Evolutionary conservation across 768 basidiomycete species (phyloP), one percentile per base, ranked within the genome.

Genomic region (Boletus vinaceobasis): DNA sequence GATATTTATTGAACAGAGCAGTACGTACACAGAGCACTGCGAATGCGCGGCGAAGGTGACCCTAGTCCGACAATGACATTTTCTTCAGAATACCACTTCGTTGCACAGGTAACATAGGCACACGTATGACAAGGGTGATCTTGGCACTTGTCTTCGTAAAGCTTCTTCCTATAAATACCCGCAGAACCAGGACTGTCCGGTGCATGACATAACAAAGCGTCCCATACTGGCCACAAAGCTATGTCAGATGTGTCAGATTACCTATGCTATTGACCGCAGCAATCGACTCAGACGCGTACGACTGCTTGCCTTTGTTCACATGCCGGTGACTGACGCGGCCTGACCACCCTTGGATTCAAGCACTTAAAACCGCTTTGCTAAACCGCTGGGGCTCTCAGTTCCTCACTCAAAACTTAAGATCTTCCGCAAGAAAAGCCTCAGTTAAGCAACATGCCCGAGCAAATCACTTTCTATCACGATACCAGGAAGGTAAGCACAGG

Each of bases 381-480:
- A 5, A 43, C 26, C 8, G 14, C 5, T 17, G 4, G 2, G 23
- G 15, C 23, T 17, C 26, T 9, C 31, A 14, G 21, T 23, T 31
- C n/a, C n/a, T n/a, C n/a, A n/a, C n/a, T 8, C 35, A 17, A 21
- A 17, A 21, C 5, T 36, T 23, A 19, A 46, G n/a, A 21, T 14
- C 26, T n/a, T 33, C 17, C 7, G 45, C 15, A 11, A 19, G n/a
- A 19, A 5, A 2, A 15, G 2, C 23, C n/a, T 14, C 13, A 42
- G 23, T n/a, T 11, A 8, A 31, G 10, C 19, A 29, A 37, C 29
- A 54, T 66, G 60, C 19, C 58, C 1, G 69, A 70, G 48, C 69
- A 68, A 59, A 60, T 77, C 36, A 77, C 76, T 14, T 64, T 75
- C n/a, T 79, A 79, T 33, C 32, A 32, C 5, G 57, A 56, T 62